Evolutionary conservation across 352 stramenopile genomes (phyloP), one percentile per base, ranked within the genome.

Genomic region (Pythium dissimile): DNA sequence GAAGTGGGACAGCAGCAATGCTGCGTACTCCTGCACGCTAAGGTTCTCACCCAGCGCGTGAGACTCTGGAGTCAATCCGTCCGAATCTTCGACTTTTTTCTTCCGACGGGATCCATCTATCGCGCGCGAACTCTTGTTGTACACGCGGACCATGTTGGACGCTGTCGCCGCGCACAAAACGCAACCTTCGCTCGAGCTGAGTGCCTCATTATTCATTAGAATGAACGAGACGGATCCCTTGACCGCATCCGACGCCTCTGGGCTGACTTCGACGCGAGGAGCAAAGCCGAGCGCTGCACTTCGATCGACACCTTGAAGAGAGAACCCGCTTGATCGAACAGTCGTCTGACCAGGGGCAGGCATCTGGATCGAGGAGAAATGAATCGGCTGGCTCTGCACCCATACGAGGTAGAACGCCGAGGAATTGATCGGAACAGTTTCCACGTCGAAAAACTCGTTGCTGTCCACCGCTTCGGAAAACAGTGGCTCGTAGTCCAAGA

Each of bases 161-260:
- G 82, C 74, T 3, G 79, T 89, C 11, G 82, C 82, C 23, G 80
- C 45, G 55, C 82, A 92, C 3, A 92, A 54, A 2, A 73, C 74
- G 18, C 78, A 71, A 8, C 56, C 68, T 0, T 72, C 73, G 12
- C 51, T 69, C 0, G 59, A 24, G 13, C 75, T 78, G 13, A 51
- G 32, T 5, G 51, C 21, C 26, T 64, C 58, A 26, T 71, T 68
- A 23, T 86, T 70, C 45, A 88, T 62, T 20, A 92, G 62, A 53
- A 92, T 58, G 37, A 92, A 89, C 5, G 76, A 77, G 27, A 92
- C 67, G 0, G 82, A 92, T n/a, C 79, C 82, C 32, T 78, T 86
- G 5, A 89, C 54, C 13, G 69, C 65, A 21, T 84, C 72, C 20
- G 59, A 72, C 1, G 79, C 62, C 18, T 84, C 79, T 1, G 58